A percentile compares a stretch with the other conserved stretches of the same genome.
Evolutionary conservation across 2,329 filamentous ascomycete species (phyloP).

Genomic region (Nannizziopsis arthrosporioides): DNA sequence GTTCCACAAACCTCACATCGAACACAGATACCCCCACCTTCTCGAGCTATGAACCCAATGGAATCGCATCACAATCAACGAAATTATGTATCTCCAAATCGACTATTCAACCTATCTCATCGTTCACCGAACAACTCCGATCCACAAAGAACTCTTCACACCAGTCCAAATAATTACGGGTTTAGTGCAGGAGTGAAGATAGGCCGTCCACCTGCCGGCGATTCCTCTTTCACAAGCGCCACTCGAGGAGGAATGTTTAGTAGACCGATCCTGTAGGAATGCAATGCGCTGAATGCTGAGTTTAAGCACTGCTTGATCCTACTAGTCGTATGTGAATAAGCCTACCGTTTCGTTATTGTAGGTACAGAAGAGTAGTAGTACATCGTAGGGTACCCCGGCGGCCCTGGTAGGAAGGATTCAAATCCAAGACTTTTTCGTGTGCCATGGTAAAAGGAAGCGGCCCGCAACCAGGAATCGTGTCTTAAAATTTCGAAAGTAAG

Average conservation of each 20-base stretch:
- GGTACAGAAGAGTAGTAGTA: too few relatives aligned
- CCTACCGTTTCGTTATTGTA: not conserved
- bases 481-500: too few relatives aligned
- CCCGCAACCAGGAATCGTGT: too few relatives aligned
- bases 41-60: not conserved
- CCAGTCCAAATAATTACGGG: slow-evolving; percentile 10
- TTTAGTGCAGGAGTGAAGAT: slow-evolving; percentile 16
- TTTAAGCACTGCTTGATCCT: too few relatives aligned
- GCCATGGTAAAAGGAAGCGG: too few relatives aligned
- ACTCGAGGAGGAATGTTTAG: slow-evolving; percentile 3
- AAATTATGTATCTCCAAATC: slow-evolving; percentile 8
- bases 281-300: not conserved
- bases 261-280: slow-evolving; percentile 4
- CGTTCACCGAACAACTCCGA: slow-evolving; percentile 7
- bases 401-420: too few relatives aligned
- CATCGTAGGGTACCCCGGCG: too few relatives aligned
- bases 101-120: slow-evolving; percentile 8
- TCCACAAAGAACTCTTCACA: slow-evolving; percentile 1
- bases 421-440: too few relatives aligned
- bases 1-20: slow-evolving; percentile 12
- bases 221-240: not conserved
- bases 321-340: not conserved
- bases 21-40: slow-evolving; percentile 13
- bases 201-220: slow-evolving; percentile 9
- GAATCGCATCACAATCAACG: not conserved